Percentiles rank a stretch among this genome's conserved stretches.
Evolutionary conservation across 306 rosid species (phyloP).

Genomic region (Ormosia semicastrata): DNA sequence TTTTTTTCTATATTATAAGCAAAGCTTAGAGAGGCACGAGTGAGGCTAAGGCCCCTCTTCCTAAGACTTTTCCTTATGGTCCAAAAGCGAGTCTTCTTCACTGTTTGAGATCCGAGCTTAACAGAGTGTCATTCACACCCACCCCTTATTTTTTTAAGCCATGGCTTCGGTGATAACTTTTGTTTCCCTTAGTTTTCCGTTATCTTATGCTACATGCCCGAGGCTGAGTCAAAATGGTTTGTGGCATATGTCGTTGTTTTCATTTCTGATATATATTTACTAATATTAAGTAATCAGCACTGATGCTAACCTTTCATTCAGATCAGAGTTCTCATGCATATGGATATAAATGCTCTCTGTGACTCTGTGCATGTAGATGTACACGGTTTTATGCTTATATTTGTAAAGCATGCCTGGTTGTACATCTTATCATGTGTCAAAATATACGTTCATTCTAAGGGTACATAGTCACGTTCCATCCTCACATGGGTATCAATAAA

Average conservation of each 20-base stretch:
- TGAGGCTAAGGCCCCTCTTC: slow-evolving; percentile 34
- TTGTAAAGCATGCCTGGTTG: slow-evolving; percentile 27
- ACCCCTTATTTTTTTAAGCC: slow-evolving; percentile 35
- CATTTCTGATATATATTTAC: not conserved
- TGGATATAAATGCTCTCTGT: slow-evolving; percentile 19
- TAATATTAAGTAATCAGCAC: not conserved
- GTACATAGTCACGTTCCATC: slow-evolving; percentile 14
- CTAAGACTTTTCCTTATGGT: slow-evolving; percentile 41
- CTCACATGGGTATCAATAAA: slow-evolving; percentile 20
- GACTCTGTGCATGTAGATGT: not conserved
- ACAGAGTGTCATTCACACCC: slow-evolving; percentile 45
- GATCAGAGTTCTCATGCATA: slow-evolving; percentile 12
- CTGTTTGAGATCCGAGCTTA: slow-evolving; percentile 78
- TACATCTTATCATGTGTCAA: slow-evolving; percentile 17
- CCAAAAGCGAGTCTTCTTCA: slow-evolving; percentile 49
- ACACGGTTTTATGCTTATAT: slow-evolving; percentile 3
- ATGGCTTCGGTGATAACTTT: slow-evolving; percentile 16
- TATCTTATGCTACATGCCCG: slow-evolving; percentile 27
- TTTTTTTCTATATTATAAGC: slow-evolving; percentile 13
- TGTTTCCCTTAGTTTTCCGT: slow-evolving; percentile 5
- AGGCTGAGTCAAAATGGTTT: slow-evolving; percentile 26
- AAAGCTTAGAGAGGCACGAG: slow-evolving; percentile 26
- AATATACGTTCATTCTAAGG: not conserved
- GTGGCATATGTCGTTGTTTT: slow-evolving; percentile 7
- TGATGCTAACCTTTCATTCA: slow-evolving; percentile 1